Percentiles rank a stretch among this genome's conserved stretches.
Evolutionary conservation across 345 rosid genomes (phyloP).

Genomic region (Punica granatum): DNA sequence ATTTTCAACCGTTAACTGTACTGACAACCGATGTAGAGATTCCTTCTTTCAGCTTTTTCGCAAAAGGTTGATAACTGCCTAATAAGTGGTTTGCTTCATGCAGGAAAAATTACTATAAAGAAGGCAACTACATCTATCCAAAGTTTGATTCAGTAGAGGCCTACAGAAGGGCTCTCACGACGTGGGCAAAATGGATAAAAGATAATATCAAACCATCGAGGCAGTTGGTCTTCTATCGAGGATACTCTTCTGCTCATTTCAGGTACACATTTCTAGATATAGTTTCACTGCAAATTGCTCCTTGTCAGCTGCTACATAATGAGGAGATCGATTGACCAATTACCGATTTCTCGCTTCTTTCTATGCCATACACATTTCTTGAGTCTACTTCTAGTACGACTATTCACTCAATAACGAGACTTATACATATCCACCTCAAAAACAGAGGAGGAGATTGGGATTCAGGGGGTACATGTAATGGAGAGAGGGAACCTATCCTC

Average conservation of each 20-base stretch:
- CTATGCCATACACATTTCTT: background rate
- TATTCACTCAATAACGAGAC: background rate
- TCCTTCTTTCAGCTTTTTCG: background rate
- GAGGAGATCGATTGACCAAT: background rate
- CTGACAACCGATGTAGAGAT: background rate
- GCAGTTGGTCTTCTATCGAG: slow-evolving; percentile 79
- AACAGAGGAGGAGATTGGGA: slow-evolving; percentile 93
- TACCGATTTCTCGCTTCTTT: background rate
- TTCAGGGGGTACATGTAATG: slow-evolving; percentile 84
- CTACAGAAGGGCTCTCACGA: slow-evolving; percentile 66
- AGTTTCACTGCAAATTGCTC: background rate
- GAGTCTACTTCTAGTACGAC: background rate
- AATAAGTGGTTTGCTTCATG: slow-evolving; percentile 11
- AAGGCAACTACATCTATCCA: slow-evolving; percentile 76
- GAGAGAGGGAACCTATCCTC: slow-evolving; percentile 62
- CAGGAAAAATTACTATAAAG: slow-evolving; percentile 93
- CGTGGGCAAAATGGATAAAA: slow-evolving; percentile 90
- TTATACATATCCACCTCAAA: background rate
- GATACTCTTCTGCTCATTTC: slow-evolving; percentile 94
- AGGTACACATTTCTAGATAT: slow-evolving; percentile 30
- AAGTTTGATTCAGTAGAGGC: slow-evolving; percentile 81
- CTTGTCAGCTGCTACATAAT: background rate
- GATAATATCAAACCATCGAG: slow-evolving; percentile 40
- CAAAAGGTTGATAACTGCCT: background rate
- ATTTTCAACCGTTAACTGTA: background rate